Evolutionary conservation across 495 filamentous ascomycete species (phyloP).

Genomic region (Penicillium odoratum): DNA sequence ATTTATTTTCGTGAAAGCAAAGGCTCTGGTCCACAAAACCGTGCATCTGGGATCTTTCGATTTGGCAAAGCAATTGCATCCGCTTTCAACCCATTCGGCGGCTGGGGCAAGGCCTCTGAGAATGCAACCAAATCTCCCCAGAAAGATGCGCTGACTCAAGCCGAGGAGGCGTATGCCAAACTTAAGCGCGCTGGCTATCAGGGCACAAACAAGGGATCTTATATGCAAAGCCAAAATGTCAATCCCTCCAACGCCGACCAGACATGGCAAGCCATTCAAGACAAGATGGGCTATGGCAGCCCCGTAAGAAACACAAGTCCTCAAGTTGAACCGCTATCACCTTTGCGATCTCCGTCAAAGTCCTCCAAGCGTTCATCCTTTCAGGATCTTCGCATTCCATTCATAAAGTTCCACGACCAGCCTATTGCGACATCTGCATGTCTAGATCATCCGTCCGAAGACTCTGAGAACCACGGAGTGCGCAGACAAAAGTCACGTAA

Average conservation of each 20-base stretch:
- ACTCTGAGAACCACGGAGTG: conserved; percentile 35
- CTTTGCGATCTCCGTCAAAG: conserved; percentile 23
- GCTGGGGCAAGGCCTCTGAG: conserved; percentile 40
- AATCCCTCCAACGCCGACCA: conserved; percentile 32
- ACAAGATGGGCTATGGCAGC: conserved; percentile 34
- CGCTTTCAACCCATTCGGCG: conserved; percentile 54
- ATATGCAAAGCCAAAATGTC: conserved; percentile 26
- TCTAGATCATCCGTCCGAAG: conserved; percentile 28
- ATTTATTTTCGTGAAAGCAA: conserved; percentile 55
- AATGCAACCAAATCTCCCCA: conserved; percentile 28
- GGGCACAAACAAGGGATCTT: conserved; percentile 44
- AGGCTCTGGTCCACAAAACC: conserved; percentile 12
- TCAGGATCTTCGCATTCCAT: conserved; percentile 42
- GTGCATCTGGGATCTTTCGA: conserved; percentile 53
- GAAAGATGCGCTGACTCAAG: conserved; percentile 47
- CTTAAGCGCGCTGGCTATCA: conserved; percentile 60
- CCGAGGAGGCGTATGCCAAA: conserved; percentile 58
- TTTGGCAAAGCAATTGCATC: conserved; percentile 59
- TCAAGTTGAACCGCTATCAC: conserved; percentile 3
- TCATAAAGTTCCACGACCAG: conserved; percentile 23
- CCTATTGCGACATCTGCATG: conserved; percentile 8
- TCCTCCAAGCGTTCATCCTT: conserved; percentile 39
- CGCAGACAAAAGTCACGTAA: conserved; percentile 57
- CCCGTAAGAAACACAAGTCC: background rate
- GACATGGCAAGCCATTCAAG: conserved; percentile 42